Evolutionary conservation across 257 asterid genomes (phyloP), one percentile per base, ranked within the genome.

Genomic region (Solanum tarijense): DNA sequence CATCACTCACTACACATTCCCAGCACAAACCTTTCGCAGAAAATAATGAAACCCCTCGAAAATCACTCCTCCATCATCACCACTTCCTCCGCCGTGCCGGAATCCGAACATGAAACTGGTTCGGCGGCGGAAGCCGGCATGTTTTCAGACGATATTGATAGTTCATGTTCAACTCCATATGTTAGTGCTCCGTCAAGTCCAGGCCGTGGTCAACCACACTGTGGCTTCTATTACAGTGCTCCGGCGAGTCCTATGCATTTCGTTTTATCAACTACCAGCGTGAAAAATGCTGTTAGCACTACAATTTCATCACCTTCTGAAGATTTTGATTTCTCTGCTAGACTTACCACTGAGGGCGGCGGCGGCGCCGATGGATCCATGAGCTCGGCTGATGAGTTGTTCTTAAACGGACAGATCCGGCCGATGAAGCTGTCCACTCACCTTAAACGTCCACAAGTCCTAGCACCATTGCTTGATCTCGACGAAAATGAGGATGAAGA

Each of bases 121-220:
- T 27, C 39, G 3, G 68, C 21, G 12, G 76, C 36, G 6, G 94
- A 92, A 21, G 14, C 88, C 14, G 85, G 36, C 72, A 86, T 87
- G 76, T 89, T 87, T 79, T 9, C 89, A 87, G 98, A 94, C 88
- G 95, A 92, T 41, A 87, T 90, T 5, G 97, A 95, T 87, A 94
- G 98, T 90, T 89, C 94, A 87, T 94, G 98, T 89, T 96, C 99
- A 83, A 96, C 99, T 14, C 99, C 99, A 16, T 96, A 93, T 89
- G 99, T 95, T 29, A 94, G 98, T 68, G 99, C 99, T 13, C 99
- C 99, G 7, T 95, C 98, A 27, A 94, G 98, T 88, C 99, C 99
- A 9, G 92, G 95, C 88, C 98, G 95, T 58, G 91, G 76, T 43
- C 66, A 90, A 14, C 92, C 92, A 34, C 79, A 89, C 46, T 25